These are phyloP conservation scores for Fragaria iinumae DNA, from an alignment of 306 rosid genomes.

Conservation along the genomic window DNA sequence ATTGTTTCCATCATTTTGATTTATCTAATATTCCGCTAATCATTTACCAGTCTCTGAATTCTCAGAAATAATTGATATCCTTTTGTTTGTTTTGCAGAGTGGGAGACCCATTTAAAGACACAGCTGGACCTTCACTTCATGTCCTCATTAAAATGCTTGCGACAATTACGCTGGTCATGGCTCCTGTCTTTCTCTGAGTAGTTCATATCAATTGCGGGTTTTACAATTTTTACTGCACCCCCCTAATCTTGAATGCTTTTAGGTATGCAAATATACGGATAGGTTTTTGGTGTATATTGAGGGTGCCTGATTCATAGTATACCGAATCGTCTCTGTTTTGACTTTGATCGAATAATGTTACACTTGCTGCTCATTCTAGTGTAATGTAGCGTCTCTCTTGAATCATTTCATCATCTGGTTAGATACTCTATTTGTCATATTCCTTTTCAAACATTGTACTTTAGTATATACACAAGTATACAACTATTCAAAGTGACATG, in stretches of 20 bases:
- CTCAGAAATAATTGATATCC: neutral
- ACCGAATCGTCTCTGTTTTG: constrained; percentile 27
- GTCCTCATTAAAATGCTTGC: constrained; percentile 98
- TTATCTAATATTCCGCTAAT: neutral
- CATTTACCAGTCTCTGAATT: neutral
- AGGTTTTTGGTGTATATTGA: constrained; percentile 52
- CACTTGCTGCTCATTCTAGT: constrained; percentile 35
- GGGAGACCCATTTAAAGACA: constrained; percentile 99
- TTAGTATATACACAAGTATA: neutral
- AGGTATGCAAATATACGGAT: constrained; percentile 41
- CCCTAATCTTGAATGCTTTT: constrained; percentile 41
- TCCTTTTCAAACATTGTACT: neutral
- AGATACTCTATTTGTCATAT: neutral
- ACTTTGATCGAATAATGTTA: constrained; percentile 29
- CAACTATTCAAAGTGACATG: neutral
- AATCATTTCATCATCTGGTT: neutral
- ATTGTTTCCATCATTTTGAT: neutral
- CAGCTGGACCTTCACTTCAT: constrained; percentile 97
- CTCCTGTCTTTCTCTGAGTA: constrained; percentile 90
- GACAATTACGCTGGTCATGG: constrained; percentile 94
- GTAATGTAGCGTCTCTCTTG: neutral
- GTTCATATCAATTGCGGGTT: constrained; percentile 39
- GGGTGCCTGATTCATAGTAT: constrained; percentile 44
- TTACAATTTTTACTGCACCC: constrained; percentile 35
- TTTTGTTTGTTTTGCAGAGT: constrained; percentile 55